Percentiles rank a stretch among this genome's conserved stretches.
These are phyloP conservation scores for Flaveria robusta DNA, from an alignment of 129 eudicot species.

Conservation along the genomic window DNA sequence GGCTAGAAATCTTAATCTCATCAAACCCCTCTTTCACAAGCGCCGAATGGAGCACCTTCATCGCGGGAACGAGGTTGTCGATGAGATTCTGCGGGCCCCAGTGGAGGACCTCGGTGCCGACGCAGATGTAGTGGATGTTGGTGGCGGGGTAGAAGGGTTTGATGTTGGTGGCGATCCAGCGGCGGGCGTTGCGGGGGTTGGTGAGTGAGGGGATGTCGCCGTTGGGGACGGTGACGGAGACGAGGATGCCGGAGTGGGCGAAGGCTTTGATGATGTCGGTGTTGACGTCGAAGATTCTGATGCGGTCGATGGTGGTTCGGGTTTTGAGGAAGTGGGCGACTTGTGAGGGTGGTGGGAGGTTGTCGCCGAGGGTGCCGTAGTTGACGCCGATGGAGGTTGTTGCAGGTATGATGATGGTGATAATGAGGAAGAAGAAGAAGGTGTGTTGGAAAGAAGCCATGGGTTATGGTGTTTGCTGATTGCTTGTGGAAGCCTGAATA, in stretches of 20 bases:
- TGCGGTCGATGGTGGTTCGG: conserved; percentile 36
- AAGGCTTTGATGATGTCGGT: conserved; percentile 38
- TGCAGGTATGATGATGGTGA: conserved; percentile 18
- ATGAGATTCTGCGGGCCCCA: conserved; percentile 86
- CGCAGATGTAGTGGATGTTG: conserved; percentile 54
- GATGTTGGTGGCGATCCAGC: conserved; percentile 32
- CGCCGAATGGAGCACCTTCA: conserved; percentile 65
- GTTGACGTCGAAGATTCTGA: conserved; percentile 39
- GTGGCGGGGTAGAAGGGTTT: conserved; percentile 41
- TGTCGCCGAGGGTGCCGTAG: conserved; percentile 53
- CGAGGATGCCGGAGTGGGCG: conserved; percentile 30
- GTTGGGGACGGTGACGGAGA: conserved; percentile 42
- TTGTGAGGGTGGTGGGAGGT: conserved; percentile 45
- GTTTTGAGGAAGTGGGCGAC: conserved; percentile 43
- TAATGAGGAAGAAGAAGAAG: not conserved
- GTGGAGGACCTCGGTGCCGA: conserved; percentile 86
- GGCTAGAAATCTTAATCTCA: conserved; percentile 62
- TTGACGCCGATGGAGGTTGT: conserved; percentile 47
- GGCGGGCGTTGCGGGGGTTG: conserved; percentile 38
- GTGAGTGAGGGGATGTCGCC: conserved; percentile 40
- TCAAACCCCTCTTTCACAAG: conserved; percentile 44
- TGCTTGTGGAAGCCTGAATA: no score
- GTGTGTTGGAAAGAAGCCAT: no score
- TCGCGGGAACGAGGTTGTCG: conserved; percentile 81
- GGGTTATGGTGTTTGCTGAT: no score